Percentiles rank a stretch among this genome's conserved stretches.
These are phyloP conservation scores for Carex myosuroides DNA, from an alignment of 176 grass and related monocot species.

Conservation along the genomic window DNA sequence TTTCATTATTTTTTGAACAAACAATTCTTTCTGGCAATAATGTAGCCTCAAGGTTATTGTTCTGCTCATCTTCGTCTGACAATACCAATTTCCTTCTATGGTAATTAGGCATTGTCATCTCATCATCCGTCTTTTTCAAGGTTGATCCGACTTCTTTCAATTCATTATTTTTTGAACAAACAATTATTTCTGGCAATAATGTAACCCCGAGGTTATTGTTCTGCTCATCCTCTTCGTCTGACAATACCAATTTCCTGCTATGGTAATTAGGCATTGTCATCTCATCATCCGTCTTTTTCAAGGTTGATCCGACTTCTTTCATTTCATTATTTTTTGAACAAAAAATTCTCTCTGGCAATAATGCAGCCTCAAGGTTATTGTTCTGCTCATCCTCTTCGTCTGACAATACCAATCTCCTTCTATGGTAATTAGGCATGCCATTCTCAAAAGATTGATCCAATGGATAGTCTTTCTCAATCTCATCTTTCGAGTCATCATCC, in stretches of 20 bases:
- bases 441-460: background rate
- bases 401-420: background rate
- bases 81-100: too few relatives aligned
- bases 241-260: too few relatives aligned
- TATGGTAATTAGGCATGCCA: background rate
- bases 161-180: conserved; percentile 12
- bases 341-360: too few relatives aligned
- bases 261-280: background rate
- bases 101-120: background rate
- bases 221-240: background rate
- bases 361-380: too few relatives aligned
- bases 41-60: background rate
- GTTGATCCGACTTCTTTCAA: background rate
- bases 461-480: background rate
- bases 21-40: too few relatives aligned
- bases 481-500: background rate
- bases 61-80: background rate
- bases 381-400: background rate
- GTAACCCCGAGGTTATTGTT: background rate
- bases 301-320: background rate
- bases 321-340: conserved; percentile 11
- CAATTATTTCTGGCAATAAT: too few relatives aligned
- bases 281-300: background rate
- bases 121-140: background rate
- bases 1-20: conserved; percentile 15